These are phyloP conservation scores for Nitzschia sp. DNA, from an alignment of 108 stramenopile species.

Conservation along the genomic window DNA sequence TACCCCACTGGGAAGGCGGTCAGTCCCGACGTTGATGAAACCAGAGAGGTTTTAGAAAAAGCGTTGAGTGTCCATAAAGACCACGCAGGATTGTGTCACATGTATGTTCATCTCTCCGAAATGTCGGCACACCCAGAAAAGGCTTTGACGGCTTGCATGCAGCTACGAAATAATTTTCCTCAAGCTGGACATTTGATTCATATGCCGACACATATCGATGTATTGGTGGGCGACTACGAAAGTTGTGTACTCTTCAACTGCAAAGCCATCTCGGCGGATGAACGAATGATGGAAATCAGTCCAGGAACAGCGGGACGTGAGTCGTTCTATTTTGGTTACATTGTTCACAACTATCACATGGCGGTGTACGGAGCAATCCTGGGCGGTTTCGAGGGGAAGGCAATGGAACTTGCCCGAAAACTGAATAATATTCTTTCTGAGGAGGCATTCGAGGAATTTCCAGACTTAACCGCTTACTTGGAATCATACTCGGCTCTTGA, in stretches of 20 bases:
- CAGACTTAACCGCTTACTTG: constrained; percentile 72
- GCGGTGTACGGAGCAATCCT: constrained; percentile 75
- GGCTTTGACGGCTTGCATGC: constrained; percentile 60
- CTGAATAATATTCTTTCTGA: constrained; percentile 60
- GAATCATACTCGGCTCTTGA: constrained; percentile 83
- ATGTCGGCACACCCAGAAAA: constrained; percentile 75
- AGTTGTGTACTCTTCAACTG: constrained; percentile 71
- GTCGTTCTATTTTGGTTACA: constrained; percentile 88
- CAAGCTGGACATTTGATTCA: constrained; percentile 86
- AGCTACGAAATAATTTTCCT: constrained; percentile 65
- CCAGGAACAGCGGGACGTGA: constrained; percentile 73
- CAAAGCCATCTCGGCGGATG: constrained; percentile 72
- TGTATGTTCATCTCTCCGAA: constrained; percentile 86
- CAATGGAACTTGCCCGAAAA: constrained; percentile 60
- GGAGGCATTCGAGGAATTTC: constrained; percentile 65
- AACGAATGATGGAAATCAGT: constrained; percentile 52
- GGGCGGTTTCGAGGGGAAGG: constrained; percentile 78
- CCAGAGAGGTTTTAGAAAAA: constrained; percentile 57
- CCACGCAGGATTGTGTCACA: constrained; percentile 84
- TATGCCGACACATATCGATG: constrained; percentile 89
- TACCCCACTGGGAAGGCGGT: constrained; percentile 77
- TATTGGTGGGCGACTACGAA: constrained; percentile 84
- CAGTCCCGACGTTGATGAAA: constrained; percentile 62
- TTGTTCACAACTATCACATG: constrained; percentile 88
- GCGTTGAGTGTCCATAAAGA: constrained; percentile 57